Conservation (phyloP, 2,329 filamentous ascomycete species). For the Fusarium continuum region DNA sequence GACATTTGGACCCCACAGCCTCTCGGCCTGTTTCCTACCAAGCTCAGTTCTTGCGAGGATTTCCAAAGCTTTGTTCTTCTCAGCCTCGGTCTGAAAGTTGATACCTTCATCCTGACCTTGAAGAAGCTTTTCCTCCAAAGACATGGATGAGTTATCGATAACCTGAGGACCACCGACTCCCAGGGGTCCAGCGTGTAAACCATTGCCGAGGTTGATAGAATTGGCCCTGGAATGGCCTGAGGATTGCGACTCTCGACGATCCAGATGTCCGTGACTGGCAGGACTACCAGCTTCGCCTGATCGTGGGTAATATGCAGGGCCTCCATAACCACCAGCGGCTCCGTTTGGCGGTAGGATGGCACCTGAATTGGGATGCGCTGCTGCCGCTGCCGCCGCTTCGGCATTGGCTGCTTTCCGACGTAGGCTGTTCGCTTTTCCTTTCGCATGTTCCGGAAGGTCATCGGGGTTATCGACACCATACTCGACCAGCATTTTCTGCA, state of each 20-base stretch:
- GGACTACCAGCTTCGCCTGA: constrained; percentile 29
- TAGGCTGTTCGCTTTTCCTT: constrained; percentile 77
- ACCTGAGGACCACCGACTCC: constrained; percentile 54
- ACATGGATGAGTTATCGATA: constrained; percentile 52
- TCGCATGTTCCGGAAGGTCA: constrained; percentile 83
- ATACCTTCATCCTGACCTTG: constrained; percentile 57
- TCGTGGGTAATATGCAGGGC: constrained; percentile 40
- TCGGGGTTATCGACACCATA: constrained; percentile 91
- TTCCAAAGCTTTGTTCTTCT: constrained; percentile 62
- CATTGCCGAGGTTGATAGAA: constrained; percentile 52
- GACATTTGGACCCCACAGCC: constrained; percentile 60
- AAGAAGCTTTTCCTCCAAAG: constrained; percentile 62
- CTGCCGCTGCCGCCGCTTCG: constrained; percentile 58
- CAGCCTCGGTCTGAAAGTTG: constrained; percentile 56
- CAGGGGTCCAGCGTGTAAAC: constrained; percentile 56
- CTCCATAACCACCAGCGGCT: constrained; percentile 39
- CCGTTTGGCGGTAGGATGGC: constrained; percentile 33
- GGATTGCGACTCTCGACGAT: constrained; percentile 38
- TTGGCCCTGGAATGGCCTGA: constrained; percentile 48
- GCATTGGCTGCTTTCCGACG: constrained; percentile 76
- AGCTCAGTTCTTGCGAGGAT: constrained; percentile 61
- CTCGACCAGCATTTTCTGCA: constrained; percentile 92
- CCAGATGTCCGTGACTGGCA: constrained; percentile 44
- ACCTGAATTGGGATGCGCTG: constrained; percentile 32
- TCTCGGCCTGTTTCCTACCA: constrained; percentile 60